phyloP scores from a whole-genome alignment of 805 yeast genomes.

The Candida methanosorbosa region DNA sequence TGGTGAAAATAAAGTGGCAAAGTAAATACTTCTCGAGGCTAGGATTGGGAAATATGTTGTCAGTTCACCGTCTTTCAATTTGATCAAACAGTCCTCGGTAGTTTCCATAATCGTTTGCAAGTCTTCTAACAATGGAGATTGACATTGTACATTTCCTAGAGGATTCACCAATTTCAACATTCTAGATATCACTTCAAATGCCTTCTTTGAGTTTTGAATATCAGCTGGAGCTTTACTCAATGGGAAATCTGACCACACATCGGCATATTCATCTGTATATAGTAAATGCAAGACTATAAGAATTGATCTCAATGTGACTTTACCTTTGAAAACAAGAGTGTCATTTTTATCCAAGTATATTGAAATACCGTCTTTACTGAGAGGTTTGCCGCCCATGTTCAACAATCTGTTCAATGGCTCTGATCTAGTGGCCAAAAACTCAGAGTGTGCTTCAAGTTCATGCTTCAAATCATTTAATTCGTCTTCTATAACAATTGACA shows the following conservation, averaged over 20 bases:
- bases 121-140: slow-evolving; percentile 10
- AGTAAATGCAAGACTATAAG: slow-evolving; percentile 37
- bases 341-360: background rate
- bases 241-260: slow-evolving; percentile 36
- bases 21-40: slow-evolving; percentile 50
- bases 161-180: slow-evolving; percentile 18
- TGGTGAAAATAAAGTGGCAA: slow-evolving; percentile 46
- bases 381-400: background rate
- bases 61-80: slow-evolving; percentile 37
- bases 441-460: slow-evolving; percentile 10
- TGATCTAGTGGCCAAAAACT: slow-evolving; percentile 7
- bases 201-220: slow-evolving; percentile 19
- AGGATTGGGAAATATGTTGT: slow-evolving; percentile 44
- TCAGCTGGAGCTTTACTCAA: slow-evolving; percentile 21
- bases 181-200: slow-evolving; percentile 17
- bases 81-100: slow-evolving; percentile 23
- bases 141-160: slow-evolving; percentile 17
- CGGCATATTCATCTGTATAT: slow-evolving; percentile 38
- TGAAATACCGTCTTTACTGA: background rate
- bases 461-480: background rate
- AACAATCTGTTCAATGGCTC: slow-evolving; percentile 4
- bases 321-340: slow-evolving; percentile 7
- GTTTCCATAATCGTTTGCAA: slow-evolving; percentile 8
- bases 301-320: slow-evolving; percentile 17
- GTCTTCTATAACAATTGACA: slow-evolving; percentile 7